phyloP scores from a whole-genome alignment of 495 filamentous ascomycete genomes.

The Apiosordaria backusii region DNA sequence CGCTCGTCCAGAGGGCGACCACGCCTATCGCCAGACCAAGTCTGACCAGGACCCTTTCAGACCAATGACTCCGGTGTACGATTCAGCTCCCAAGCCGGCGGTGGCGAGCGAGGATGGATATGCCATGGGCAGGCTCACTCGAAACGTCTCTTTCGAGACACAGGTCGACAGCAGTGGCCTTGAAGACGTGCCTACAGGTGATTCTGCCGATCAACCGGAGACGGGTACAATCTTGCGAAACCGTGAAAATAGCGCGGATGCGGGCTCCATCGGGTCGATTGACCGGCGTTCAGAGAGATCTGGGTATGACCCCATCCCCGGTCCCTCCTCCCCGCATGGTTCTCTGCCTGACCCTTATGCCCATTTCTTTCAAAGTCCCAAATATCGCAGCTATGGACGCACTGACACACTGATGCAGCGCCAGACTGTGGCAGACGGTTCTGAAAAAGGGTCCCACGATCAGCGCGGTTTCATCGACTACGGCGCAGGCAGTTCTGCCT shows the following conservation, averaged over 20 bases:
- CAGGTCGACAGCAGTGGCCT: slow-evolving; percentile 18
- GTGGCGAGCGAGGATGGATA: slow-evolving; percentile 25
- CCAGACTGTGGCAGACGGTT: slow-evolving; percentile 41
- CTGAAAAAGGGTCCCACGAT: slow-evolving; percentile 44
- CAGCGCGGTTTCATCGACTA: slow-evolving; percentile 44
- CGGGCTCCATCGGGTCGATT: slow-evolving; percentile 13
- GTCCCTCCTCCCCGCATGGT: neutral
- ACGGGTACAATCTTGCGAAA: slow-evolving; percentile 7
- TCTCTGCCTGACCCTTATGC: neutral
- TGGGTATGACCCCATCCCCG: slow-evolving; percentile 19
- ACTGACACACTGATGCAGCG: slow-evolving; percentile 10
- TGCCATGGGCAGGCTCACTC: slow-evolving; percentile 8
- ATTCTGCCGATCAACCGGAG: neutral
- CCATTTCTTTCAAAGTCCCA: neutral
- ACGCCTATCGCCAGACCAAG: slow-evolving; percentile 23
- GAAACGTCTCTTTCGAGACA: slow-evolving; percentile 24
- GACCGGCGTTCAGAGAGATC: slow-evolving; percentile 27
- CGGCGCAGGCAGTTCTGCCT: slow-evolving; percentile 45
- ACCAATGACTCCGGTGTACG: slow-evolving; percentile 28
- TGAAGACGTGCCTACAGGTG: slow-evolving; percentile 14
- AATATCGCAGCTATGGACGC: neutral
- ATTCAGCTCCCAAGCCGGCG: slow-evolving; percentile 20
- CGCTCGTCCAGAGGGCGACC: slow-evolving; percentile 14
- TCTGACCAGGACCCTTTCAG: slow-evolving; percentile 40
- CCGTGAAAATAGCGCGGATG: slow-evolving; percentile 22